Conservation (phyloP, 306 rosid genomes). For the Quercus dentata region DNA sequence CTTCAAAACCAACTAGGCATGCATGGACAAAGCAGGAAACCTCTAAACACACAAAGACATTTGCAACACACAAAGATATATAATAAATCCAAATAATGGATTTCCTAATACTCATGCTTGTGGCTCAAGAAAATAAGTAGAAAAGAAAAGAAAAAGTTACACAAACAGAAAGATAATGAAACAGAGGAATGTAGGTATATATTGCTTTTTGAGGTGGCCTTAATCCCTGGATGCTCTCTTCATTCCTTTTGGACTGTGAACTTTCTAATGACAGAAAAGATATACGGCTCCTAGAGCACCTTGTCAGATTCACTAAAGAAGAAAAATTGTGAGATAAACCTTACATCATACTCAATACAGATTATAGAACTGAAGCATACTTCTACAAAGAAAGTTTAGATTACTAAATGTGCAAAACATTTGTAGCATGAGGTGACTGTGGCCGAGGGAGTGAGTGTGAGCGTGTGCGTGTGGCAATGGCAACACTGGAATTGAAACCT, state of each 20-base stretch:
- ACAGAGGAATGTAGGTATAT: background rate
- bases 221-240: background rate
- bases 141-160: background rate
- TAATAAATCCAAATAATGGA: conserved; percentile 23
- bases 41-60: conserved; percentile 11
- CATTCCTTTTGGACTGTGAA: background rate
- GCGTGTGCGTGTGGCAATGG: conserved; percentile 32
- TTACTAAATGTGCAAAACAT: conserved; percentile 38
- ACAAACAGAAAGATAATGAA: background rate
- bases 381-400: background rate
- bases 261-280: background rate
- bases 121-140: background rate
- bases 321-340: background rate
- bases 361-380: conserved; percentile 17
- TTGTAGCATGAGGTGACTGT: conserved; percentile 51
- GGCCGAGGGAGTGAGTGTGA: conserved; percentile 41
- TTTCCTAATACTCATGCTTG: conserved; percentile 3
- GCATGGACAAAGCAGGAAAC: conserved; percentile 22
- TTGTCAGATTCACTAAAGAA: background rate
- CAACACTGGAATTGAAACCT: conserved; percentile 38
- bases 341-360: conserved; percentile 7
- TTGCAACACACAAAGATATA: conserved; percentile 3
- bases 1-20: conserved; percentile 13
- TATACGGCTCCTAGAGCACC: background rate
- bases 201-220: background rate